Base-by-base conservation (phyloP, 257 asterid species). In the Verbena officinalis region DNA sequence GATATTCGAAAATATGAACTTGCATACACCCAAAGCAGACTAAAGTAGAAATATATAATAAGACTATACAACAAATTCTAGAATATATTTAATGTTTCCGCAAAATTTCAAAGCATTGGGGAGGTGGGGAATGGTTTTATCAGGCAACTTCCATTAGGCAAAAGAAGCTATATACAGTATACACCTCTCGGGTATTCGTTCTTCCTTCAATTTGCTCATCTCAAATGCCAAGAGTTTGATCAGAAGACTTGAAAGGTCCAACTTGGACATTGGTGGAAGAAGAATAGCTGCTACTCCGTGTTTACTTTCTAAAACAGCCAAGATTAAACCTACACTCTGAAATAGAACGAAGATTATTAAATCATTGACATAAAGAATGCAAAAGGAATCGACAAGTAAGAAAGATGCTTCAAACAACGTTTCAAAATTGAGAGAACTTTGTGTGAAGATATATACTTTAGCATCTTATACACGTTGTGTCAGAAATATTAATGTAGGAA, bases 321-420 rank as follows among this genome's bases (percentile, higher is more conserved):
- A 75, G 69, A 93, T 76, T 38, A 91, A 76, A 67, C 89, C 93
- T 67, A 88, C 82, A 84, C 83, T 77, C 99, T 93, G 90, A 57
- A 79, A 77, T 36, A 57, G 42, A 59, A 73, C 14, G 55, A 62
- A 54, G 58, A 33, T 50, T 55, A 34, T 43, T 71, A 34, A 78
- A 59, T 51, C 55, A 62, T 13, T 44, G 76, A 21, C 60, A 57
- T 20, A 48, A 22, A 54, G 27, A 34, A 16, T 11, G 55, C 65
- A 66, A 54, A 59, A 36, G 12, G 54, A 10, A 0, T 13, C 36
- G 21, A 50, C 36, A 38, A 45, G 7, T 21, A 15, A 24, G 39
- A 48, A 11, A 45, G 55, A 38, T 51, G 51, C 31, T 50, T 11
- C 5, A 38, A n/a, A 45, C 20, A 13, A 22, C 9, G 20, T 21